Base-by-base conservation (phyloP, 108 stramenopile genomes). In the Skeletonema grethae region DNA sequence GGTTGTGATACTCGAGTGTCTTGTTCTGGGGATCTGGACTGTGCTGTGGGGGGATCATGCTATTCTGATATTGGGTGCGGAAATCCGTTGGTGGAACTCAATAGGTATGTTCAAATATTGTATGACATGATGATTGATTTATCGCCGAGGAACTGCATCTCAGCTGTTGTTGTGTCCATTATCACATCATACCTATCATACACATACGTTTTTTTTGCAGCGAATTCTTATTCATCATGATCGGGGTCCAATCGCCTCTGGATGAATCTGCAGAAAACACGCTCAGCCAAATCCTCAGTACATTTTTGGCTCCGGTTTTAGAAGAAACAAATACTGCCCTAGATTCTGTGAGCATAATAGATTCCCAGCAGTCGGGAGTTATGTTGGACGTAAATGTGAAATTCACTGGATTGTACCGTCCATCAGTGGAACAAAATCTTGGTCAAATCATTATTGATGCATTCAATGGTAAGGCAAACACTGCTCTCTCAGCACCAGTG, bases 371-470 rank as follows among this genome's bases (percentile, higher is more conserved):
- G 7, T 20, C 16, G 50, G 50, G 50, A 5, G n/a, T n/a, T 7
- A 53, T 53, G 13, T 22, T 53, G 6, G 50, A 53, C 22, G 50
- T 53, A 7, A 53, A 24, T 7, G 50, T 53, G 7, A 53, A 22
- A 53, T 53, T 53, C 22, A 53, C 5, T 53, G 50, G 50, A 22
- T 7, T 53, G 20, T 53, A 53, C 22, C 50, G 50, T 53, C 50
- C 50, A 53, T n/a, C 50, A n/a, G 8, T 22, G 7, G 50, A 20
- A 53, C 50, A 53, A 53, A 53, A 22, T 53, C 50, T 53, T 53
- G 50, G 50, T 53, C 20, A 22, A 22, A 22, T 53, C 22, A 24
- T 53, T 5, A 53, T 53, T 0, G 50, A 7, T 7, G 50, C 20
- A 53, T 53, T 53, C 22, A n/a, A 24, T 53, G 1, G 7, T 5